Evolutionary conservation across 495 filamentous ascomycete genomes (phyloP).

Genomic region (Ascodesmis nigricans): DNA sequence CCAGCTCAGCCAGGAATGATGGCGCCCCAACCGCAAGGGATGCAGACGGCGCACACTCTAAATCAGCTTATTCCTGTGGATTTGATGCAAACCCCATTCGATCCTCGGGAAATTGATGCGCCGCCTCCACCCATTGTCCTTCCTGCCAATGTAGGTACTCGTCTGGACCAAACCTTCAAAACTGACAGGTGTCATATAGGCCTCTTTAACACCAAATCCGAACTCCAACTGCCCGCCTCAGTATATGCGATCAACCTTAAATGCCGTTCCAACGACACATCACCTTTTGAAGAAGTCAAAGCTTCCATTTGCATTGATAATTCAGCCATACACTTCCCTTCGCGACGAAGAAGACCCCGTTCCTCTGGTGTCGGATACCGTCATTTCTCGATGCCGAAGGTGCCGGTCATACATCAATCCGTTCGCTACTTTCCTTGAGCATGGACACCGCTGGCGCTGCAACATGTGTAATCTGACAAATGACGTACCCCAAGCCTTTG

Average conservation of each 20-base stretch:
- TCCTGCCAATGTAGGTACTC: slow-evolving; percentile 57
- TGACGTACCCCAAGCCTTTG: slow-evolving; percentile 93
- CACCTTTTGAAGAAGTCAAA: slow-evolving; percentile 88
- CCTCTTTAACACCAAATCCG: slow-evolving; percentile 78
- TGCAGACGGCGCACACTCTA: slow-evolving; percentile 35
- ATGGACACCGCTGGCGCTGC: slow-evolving; percentile 93
- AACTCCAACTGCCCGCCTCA: slow-evolving; percentile 81
- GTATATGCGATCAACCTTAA: slow-evolving; percentile 87
- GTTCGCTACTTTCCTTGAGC: slow-evolving; percentile 85
- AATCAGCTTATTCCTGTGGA: slow-evolving; percentile 88
- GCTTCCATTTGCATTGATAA: slow-evolving; percentile 83
- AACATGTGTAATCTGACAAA: slow-evolving; percentile 99
- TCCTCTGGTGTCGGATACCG: slow-evolving; percentile 84
- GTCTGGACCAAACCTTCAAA: slow-evolving; percentile 7
- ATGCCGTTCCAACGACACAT: slow-evolving; percentile 76
- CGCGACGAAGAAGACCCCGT: slow-evolving; percentile 82
- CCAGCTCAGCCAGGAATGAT: slow-evolving; percentile 23
- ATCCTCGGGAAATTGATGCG: slow-evolving; percentile 75
- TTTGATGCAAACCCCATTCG: slow-evolving; percentile 75
- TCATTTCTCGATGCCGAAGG: slow-evolving; percentile 85
- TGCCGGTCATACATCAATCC: slow-evolving; percentile 96
- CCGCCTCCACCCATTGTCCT: slow-evolving; percentile 80
- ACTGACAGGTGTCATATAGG: slow-evolving; percentile 30
- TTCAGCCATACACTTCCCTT: slow-evolving; percentile 81
- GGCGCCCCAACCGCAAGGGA: slow-evolving; percentile 32